Evolutionary conservation across 2,329 filamentous ascomycete species (phyloP).

Genomic region (Aaosphaeria arxii): DNA sequence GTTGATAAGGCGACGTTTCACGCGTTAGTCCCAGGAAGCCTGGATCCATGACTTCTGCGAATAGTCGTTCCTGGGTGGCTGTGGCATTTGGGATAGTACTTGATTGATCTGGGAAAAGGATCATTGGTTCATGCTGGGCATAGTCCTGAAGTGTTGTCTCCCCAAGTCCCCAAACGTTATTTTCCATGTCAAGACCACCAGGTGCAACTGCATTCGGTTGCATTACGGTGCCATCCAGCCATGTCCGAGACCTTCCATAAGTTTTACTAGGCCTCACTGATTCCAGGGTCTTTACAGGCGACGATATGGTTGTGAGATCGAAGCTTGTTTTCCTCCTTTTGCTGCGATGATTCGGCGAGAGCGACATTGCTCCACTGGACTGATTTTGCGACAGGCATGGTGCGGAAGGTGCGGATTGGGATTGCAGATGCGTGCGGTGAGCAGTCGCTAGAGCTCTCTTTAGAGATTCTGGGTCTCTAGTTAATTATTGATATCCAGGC

Average conservation of each 20-base stretch:
- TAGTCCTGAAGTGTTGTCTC: constrained; percentile 36
- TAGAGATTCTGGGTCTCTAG: constrained; percentile 16
- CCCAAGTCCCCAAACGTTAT: constrained; percentile 18
- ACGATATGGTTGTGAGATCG: constrained; percentile 5
- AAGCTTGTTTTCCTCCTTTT: constrained; percentile 20
- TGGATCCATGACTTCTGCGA: constrained; percentile 32
- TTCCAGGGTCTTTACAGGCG: background rate
- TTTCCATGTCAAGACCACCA: background rate
- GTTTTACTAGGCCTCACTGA: constrained; percentile 6
- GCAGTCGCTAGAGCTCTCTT: constrained; percentile 21
- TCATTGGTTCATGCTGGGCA: constrained; percentile 36
- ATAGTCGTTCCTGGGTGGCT: constrained; percentile 38
- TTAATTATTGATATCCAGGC: constrained; percentile 2
- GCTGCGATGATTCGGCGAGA: constrained; percentile 15
- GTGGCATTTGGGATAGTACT: constrained; percentile 43
- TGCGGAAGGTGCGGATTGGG: background rate
- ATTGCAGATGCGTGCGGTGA: constrained; percentile 22
- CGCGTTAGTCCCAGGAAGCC: constrained; percentile 19
- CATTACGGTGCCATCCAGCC: constrained; percentile 6
- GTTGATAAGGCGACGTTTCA: constrained; percentile 11
- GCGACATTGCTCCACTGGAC: constrained; percentile 7
- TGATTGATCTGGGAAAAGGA: constrained; percentile 40
- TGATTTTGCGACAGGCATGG: background rate
- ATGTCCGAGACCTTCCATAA: constrained; percentile 8
- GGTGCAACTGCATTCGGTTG: background rate